Conservation (phyloP, 208 protist species). For the Wallacemonas sp. region DNA sequence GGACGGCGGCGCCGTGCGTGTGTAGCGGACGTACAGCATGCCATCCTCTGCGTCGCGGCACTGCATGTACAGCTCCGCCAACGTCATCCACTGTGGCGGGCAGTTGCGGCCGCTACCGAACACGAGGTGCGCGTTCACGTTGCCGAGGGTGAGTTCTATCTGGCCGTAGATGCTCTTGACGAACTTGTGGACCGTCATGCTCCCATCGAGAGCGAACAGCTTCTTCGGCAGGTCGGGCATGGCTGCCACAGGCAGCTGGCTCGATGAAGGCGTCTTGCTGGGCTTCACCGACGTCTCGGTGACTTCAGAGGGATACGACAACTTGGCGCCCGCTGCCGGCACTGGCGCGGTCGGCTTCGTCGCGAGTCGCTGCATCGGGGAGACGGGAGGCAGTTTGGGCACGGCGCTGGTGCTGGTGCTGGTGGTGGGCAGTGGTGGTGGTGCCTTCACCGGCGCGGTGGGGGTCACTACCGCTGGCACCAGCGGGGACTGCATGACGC, state of each 20-base stretch:
- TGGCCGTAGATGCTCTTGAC: neutral
- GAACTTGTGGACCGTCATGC: constrained; percentile 1
- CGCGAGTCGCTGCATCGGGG: neutral
- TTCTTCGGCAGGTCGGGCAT: neutral
- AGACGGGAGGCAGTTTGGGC: neutral
- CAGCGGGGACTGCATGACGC: neutral
- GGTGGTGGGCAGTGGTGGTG: neutral
- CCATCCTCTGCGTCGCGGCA: neutral
- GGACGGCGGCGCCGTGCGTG: neutral
- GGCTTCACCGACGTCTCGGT: too few relatives aligned
- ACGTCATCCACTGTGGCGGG: neutral
- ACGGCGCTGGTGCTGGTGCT: neutral
- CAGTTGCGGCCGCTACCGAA: neutral
- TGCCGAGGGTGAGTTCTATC: neutral
- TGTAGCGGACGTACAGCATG: neutral
- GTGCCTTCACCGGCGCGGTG: neutral
- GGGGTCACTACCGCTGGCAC: neutral
- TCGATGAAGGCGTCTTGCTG: too few relatives aligned
- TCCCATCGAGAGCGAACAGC: neutral
- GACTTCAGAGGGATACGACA: too few relatives aligned
- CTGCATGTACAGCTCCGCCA: neutral
- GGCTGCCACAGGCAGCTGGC: too few relatives aligned
- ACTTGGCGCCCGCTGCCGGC: too few relatives aligned
- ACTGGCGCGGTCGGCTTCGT: too few relatives aligned
- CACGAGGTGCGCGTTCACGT: constrained; percentile 1